Conservation (phyloP, 805 yeast genomes). For the Candida chauliodis region DNA sequence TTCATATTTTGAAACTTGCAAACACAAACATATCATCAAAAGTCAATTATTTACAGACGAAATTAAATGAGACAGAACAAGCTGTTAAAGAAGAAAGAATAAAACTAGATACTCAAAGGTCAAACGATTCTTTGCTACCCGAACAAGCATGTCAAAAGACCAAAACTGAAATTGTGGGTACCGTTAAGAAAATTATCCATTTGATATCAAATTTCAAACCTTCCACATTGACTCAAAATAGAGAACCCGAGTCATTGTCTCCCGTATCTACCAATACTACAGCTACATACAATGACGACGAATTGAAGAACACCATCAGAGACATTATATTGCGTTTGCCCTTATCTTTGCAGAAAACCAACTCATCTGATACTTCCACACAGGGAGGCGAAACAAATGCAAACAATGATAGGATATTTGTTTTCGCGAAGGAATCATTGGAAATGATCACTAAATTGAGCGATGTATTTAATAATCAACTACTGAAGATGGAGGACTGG, state of each 20-base stretch:
- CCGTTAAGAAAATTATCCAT: conserved; percentile 83
- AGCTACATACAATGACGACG: conserved; percentile 13
- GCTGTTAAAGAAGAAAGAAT: conserved; percentile 22
- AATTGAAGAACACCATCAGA: conserved; percentile 67
- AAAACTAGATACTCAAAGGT: conserved; percentile 13
- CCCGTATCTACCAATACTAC: conserved; percentile 11
- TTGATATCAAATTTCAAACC: conserved; percentile 76
- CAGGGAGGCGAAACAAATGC: conserved; percentile 10
- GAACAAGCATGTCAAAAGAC: conserved; percentile 36
- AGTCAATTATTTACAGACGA: conserved; percentile 57
- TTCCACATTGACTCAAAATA: conserved; percentile 20
- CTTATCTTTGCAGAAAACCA: conserved; percentile 42
- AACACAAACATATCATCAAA: conserved; percentile 70
- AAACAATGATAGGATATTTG: conserved; percentile 63
- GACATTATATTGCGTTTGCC: conserved; percentile 77
- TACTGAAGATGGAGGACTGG: conserved; percentile 87
- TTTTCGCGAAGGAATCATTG: conserved; percentile 83
- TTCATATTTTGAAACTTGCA: conserved; percentile 77
- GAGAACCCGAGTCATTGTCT: conserved; percentile 1
- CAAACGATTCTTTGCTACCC: conserved; percentile 12
- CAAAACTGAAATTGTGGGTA: conserved; percentile 79
- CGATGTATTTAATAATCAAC: conserved; percentile 77
- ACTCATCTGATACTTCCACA: conserved; percentile 9
- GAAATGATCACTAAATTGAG: conserved; percentile 84
- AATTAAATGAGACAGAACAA: conserved; percentile 45